A percentile compares a stretch with the other conserved stretches of the same genome.
These are phyloP conservation scores for Colletotrichum nymphaeae DNA, from an alignment of 2,329 filamentous ascomycete species.

Conservation along the genomic window DNA sequence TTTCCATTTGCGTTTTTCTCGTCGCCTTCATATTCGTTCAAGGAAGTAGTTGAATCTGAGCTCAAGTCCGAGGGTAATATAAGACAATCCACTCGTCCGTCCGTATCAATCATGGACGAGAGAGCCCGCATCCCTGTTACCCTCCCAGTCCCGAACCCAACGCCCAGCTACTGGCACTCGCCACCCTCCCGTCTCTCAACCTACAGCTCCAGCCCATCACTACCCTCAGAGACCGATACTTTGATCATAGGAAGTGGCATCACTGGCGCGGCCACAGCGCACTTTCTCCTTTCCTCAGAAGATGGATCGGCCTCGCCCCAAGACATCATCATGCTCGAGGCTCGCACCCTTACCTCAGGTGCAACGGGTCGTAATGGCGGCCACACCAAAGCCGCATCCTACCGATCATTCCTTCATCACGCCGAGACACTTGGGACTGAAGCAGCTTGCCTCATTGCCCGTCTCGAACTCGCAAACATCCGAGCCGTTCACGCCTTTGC, in stretches of 20 bases:
- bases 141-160: conserved; percentile 54
- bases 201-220: conserved; percentile 21
- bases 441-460: conserved; percentile 62
- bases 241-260: conserved; percentile 68
- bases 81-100: neutral
- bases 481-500: conserved; percentile 66
- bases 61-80: neutral
- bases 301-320: conserved; percentile 29
- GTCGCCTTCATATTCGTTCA: neutral
- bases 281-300: conserved; percentile 37
- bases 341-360: conserved; percentile 60
- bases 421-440: conserved; percentile 55
- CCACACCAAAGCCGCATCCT: conserved; percentile 59
- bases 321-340: conserved; percentile 60
- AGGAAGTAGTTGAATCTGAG: neutral
- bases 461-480: conserved; percentile 65
- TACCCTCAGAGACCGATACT: conserved; percentile 56
- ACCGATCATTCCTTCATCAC: conserved; percentile 63
- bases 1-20: neutral
- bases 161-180: conserved; percentile 58
- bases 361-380: conserved; percentile 67
- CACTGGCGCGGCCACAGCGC: conserved; percentile 56
- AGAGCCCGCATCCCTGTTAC: conserved; percentile 25
- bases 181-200: conserved; percentile 50
- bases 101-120: conserved; percentile 14